Evolutionary conservation across 441 rosid genomes (phyloP), one percentile per base, ranked within the genome.

Genomic region (Adansonia grandidieri): DNA sequence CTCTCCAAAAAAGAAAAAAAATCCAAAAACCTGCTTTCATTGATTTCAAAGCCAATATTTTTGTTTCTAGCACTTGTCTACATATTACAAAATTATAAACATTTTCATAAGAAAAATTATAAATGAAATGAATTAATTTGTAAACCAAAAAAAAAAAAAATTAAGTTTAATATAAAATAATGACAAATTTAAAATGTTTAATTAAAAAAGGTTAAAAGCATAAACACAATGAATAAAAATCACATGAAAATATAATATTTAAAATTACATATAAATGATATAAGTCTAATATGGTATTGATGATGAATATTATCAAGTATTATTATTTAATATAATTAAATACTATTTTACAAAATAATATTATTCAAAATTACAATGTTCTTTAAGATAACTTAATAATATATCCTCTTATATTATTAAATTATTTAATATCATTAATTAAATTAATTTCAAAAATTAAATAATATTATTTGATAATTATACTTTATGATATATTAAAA

Each of bases 71-170:
- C 71, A 66, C 15, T 17, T 9, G 37, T 60, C 64, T 22, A 22
- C 22, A 11, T 22, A 1, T 61, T 61, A 22, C 40, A 22, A 24
- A 22, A 61, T 3, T 66, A 66, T 9, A 9, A 42, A 65, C 14
- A n/a, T 42, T 40, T 42, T 42, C 47, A 63, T 40, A 57, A 37
- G 7, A 65, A 65, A 65, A 65, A n/a, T 65, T 65, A 65, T 65
- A 65, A 65, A 65, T 66, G 51, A 66, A 66, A 66, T 66, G 9
- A 66, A 66, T 42, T 42, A n/a, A 42, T 66, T 42, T 42, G 71
- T 66, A 65, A 66, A 42, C 1, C 40, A n/a, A n/a, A n/a, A 37
- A 37, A 37, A 37, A 37, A 37, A 42, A n/a, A 65, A 3, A 65
- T n/a, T n/a, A 65, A 40, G 6, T 37, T 40, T 40, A 63, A 13